A percentile compares a stretch with the other conserved stretches of the same genome.
These are phyloP conservation scores for Phlyctochytrium bullatum DNA, from an alignment of 192 early-diverging fungal genomes.

Conservation along the genomic window DNA sequence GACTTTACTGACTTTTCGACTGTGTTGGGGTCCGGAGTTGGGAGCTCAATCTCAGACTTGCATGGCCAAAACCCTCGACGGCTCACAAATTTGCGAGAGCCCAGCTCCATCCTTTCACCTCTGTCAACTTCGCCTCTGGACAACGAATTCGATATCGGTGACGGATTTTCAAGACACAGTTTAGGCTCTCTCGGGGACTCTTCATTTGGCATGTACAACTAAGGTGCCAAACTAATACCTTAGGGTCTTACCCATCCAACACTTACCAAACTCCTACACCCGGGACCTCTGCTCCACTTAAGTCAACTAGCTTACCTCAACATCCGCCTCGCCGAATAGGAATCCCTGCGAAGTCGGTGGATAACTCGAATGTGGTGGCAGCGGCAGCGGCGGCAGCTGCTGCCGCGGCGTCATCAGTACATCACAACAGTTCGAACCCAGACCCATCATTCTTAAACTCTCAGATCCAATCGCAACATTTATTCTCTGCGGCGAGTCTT, in stretches of 20 bases:
- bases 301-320: background rate
- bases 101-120: no score
- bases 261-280: background rate
- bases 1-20: constrained; percentile 2
- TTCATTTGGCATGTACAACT: background rate
- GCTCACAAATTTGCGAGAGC: no score
- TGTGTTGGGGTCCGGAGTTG: background rate
- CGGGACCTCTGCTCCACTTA: background rate
- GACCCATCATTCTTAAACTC: background rate
- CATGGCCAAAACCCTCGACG: background rate
- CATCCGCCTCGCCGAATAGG: background rate
- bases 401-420: background rate
- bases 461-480: background rate
- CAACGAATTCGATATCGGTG: background rate
- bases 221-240: no score
- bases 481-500: background rate
- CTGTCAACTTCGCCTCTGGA: background rate
- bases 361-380: background rate
- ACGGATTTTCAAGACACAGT: background rate
- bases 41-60: background rate
- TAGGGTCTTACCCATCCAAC: background rate
- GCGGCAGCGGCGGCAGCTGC: background rate
- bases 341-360: background rate
- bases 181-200: background rate
- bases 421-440: background rate